These are phyloP conservation scores for Dioscorea alata DNA, from an alignment of 106 monocot species.

Conservation along the genomic window DNA sequence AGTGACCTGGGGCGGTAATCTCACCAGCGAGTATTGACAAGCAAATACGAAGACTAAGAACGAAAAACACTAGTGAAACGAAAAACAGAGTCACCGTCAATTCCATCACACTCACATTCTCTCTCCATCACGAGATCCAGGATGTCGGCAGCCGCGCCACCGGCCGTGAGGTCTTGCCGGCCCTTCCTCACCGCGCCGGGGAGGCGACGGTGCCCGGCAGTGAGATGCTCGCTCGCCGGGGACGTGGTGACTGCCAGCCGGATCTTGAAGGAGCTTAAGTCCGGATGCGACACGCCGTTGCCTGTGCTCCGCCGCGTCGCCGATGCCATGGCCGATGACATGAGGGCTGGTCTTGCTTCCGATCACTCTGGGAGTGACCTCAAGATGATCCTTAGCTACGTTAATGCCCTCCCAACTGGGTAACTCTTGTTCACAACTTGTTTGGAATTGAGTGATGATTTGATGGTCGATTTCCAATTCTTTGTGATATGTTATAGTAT, in stretches of 20 bases:
- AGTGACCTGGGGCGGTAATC: no score
- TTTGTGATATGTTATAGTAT: no score
- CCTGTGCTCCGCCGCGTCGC: conserved; percentile 48
- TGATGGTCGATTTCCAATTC: no score
- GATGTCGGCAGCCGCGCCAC: neutral
- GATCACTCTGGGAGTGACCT: conserved; percentile 36
- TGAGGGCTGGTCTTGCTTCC: conserved; percentile 39
- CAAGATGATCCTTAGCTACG: conserved; percentile 64
- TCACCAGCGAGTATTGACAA: no score
- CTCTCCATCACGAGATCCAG: no score
- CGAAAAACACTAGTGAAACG: no score
- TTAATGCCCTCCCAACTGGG: conserved; percentile 54
- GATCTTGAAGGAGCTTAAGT: conserved; percentile 31
- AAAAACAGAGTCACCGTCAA: no score
- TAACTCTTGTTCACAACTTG: neutral
- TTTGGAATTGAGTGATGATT: neutral
- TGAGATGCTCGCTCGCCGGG: conserved; percentile 21
- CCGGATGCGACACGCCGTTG: conserved; percentile 44
- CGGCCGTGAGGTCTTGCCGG: neutral
- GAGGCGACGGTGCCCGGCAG: conserved; percentile 2
- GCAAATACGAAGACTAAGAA: no score
- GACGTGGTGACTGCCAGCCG: conserved; percentile 11
- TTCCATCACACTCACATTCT: no score
- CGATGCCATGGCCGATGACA: conserved; percentile 43
- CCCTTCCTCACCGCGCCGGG: neutral